Conservation (phyloP, 768 basidiomycete genomes). For the Imleria badia region DNA sequence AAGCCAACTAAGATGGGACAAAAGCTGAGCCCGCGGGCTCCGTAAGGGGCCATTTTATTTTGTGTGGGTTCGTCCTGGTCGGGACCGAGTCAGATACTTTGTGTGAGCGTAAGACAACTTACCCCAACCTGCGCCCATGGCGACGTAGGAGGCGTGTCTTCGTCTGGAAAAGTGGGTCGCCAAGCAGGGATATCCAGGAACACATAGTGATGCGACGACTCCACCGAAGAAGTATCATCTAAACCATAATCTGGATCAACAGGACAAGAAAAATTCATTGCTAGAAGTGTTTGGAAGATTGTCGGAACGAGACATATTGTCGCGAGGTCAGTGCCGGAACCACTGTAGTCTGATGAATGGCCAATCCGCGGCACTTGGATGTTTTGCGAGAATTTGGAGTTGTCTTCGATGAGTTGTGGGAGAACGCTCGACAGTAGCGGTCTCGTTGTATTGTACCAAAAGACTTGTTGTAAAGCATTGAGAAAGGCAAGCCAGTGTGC, state of each 20-base stretch:
- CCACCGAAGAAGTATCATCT: neutral
- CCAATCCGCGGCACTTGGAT: neutral
- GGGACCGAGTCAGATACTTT: neutral
- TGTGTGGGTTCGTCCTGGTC: neutral
- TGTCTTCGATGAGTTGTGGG: conserved; percentile 5
- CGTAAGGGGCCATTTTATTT: conserved; percentile 2
- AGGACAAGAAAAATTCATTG: conserved; percentile 3
- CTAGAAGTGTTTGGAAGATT: neutral
- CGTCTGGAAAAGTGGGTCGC: neutral
- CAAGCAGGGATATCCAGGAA: neutral
- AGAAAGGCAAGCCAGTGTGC: conserved; percentile 16
- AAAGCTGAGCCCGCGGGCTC: conserved; percentile 18
- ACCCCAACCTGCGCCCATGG: neutral
- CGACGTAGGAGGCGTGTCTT: neutral
- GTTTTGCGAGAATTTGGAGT: neutral
- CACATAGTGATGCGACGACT: neutral
- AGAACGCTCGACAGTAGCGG: conserved; percentile 9
- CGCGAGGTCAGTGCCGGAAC: neutral
- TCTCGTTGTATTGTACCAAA: conserved; percentile 8
- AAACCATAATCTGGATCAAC: conserved; percentile 1
- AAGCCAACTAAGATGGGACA: conserved; percentile 17
- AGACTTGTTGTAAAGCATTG: conserved; percentile 7
- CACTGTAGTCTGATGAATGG: neutral
- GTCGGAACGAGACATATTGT: conserved; percentile 7
- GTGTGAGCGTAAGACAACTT: neutral